Percentiles rank a stretch among this genome's conserved stretches.
Conservation (phyloP, 2,329 filamentous ascomycete genomes). For the Hysterium pulicare region DNA sequence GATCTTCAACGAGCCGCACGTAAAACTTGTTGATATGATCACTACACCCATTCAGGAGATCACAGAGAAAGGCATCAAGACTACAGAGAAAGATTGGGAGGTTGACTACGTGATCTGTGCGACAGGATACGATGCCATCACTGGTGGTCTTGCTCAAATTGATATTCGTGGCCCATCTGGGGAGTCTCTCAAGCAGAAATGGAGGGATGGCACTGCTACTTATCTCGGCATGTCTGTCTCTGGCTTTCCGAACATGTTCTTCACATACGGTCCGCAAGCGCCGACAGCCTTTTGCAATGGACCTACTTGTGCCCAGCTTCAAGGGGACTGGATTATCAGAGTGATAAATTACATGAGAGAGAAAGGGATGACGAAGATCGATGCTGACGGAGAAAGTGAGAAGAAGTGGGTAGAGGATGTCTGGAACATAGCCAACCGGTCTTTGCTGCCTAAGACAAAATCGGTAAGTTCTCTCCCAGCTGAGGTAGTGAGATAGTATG, state of each 20-base stretch:
- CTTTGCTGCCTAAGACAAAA: constrained; percentile 28
- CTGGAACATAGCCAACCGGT: constrained; percentile 26
- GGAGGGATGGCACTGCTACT: constrained; percentile 28
- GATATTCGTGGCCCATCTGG: constrained; percentile 16
- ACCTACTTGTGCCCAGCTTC: constrained; percentile 33
- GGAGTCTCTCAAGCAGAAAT: constrained; percentile 20
- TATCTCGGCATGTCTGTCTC: constrained; percentile 32
- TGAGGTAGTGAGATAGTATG: constrained; percentile 4
- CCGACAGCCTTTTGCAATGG: constrained; percentile 41
- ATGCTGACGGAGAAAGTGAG: constrained; percentile 30
- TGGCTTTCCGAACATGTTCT: constrained; percentile 28
- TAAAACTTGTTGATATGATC: constrained; percentile 34
- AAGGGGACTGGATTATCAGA: constrained; percentile 38
- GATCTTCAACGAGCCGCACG: constrained; percentile 35
- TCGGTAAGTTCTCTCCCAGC: constrained; percentile 18
- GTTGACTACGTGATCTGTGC: constrained; percentile 42
- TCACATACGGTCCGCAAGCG: constrained; percentile 39
- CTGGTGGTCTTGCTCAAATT: constrained; percentile 23
- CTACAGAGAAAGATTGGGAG: constrained; percentile 31
- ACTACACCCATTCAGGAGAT: constrained; percentile 33
- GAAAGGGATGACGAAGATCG: constrained; percentile 25
- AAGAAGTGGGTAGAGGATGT: constrained; percentile 31
- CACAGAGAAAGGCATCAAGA: constrained; percentile 33
- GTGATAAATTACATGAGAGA: constrained; percentile 25
- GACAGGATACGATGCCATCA: constrained; percentile 41